Evolutionary conservation across 805 yeast species (phyloP).

Genomic region (Candida ponderosae): DNA sequence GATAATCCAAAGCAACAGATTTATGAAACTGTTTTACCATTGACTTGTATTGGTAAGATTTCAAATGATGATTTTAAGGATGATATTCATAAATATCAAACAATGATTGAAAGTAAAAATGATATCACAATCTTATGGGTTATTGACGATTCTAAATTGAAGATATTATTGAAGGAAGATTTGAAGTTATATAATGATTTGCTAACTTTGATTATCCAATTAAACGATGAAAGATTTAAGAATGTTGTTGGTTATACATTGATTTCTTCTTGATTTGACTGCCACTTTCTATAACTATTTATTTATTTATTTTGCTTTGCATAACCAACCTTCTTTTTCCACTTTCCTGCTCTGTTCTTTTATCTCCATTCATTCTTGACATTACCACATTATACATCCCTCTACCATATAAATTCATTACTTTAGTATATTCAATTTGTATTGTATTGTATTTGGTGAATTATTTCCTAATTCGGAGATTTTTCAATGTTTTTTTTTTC

Average conservation of each 20-base stretch:
- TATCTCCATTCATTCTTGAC: too few relatives aligned
- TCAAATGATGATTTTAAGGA: constrained; percentile 15
- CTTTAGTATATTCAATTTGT: too few relatives aligned
- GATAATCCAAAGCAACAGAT: constrained; percentile 26
- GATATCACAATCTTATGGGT: constrained; percentile 62
- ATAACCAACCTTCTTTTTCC: too few relatives aligned
- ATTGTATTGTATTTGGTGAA: too few relatives aligned
- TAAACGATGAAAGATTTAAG: constrained; percentile 66
- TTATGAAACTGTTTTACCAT: constrained; percentile 41
- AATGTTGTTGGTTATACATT: constrained; percentile 70
- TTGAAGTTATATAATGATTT: constrained; percentile 55
- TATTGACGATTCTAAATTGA: constrained; percentile 39
- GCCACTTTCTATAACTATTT: not conserved
- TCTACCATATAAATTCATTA: too few relatives aligned
- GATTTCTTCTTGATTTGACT: constrained; percentile 38
- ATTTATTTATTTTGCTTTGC: not conserved
- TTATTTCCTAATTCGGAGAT: too few relatives aligned
- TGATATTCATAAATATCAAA: constrained; percentile 31
- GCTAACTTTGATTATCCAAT: constrained; percentile 47
- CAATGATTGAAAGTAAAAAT: constrained; percentile 46
- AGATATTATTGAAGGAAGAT: constrained; percentile 40
- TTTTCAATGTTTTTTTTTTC: too few relatives aligned
- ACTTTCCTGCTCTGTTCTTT: too few relatives aligned
- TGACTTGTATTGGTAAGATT: constrained; percentile 46
- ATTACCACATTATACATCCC: too few relatives aligned